These are phyloP conservation scores for Blastobotrys apis DNA, from an alignment of 1,139 yeast genomes.

Conservation along the genomic window DNA sequence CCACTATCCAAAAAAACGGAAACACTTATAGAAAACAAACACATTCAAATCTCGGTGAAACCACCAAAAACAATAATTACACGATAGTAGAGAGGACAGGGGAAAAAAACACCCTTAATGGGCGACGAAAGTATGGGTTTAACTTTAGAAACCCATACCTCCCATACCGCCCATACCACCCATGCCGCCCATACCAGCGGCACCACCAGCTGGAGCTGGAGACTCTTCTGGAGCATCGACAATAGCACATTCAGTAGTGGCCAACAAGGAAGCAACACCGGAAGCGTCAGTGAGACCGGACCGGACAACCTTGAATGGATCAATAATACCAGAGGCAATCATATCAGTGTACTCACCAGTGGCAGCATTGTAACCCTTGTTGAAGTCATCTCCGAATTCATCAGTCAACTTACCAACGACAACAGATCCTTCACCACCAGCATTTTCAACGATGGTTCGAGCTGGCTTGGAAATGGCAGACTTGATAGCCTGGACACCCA, in stretches of 20 bases:
- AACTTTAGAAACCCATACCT: conserved; percentile 13
- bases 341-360: conserved; percentile 93
- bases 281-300: conserved; percentile 96
- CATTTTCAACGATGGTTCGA: conserved; percentile 93
- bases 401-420: conserved; percentile 89
- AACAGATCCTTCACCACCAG: conserved; percentile 98
- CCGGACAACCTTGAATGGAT: conserved; percentile 98
- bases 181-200: conserved; percentile 56
- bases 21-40: too few species aligned
- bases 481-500: conserved; percentile 94
- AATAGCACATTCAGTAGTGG: conserved; percentile 98
- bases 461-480: conserved; percentile 98
- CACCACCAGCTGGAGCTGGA: conserved; percentile 56
- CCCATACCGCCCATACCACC: conserved; percentile 24
- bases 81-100: too few species aligned
- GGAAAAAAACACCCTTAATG: too few species aligned
- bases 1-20: too few species aligned
- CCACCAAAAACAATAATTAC: too few species aligned
- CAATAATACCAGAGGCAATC: conserved; percentile 97
- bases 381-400: conserved; percentile 80
- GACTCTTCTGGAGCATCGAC: conserved; percentile 95
- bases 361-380: conserved; percentile 90
- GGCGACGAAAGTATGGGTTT: too few species aligned
- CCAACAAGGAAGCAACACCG: conserved; percentile 96
- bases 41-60: too few species aligned